Evolutionary conservation across 2,329 filamentous ascomycete genomes (phyloP).

Genomic region (Xylariaceae sp.): DNA sequence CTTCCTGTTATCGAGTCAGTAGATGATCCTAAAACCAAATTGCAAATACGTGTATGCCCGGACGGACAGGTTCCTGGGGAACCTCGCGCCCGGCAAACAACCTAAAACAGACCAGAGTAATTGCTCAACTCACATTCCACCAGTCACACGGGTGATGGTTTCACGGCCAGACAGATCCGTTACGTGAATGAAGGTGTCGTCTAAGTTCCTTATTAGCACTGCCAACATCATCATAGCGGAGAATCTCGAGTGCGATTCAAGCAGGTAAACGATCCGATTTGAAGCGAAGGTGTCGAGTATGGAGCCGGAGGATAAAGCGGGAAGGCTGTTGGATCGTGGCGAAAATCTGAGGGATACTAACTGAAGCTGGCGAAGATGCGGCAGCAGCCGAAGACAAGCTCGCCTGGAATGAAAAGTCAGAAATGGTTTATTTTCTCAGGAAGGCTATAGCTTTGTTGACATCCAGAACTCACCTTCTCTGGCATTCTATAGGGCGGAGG

Average conservation of each 20-base stretch:
- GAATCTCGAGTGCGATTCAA: background rate
- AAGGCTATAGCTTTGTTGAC: background rate
- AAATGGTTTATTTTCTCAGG: background rate
- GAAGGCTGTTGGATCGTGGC: background rate
- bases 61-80: background rate
- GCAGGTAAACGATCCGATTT: background rate
- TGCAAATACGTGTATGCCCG: background rate
- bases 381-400: conserved; percentile 96
- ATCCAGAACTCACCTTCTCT: conserved; percentile 71
- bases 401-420: conserved; percentile 54
- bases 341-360: conserved; percentile 10
- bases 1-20: conserved; percentile 54
- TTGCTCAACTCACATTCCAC: conserved; percentile 62
- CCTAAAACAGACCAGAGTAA: background rate
- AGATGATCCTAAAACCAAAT: background rate
- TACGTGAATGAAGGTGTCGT: conserved; percentile 95
- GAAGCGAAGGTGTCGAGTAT: background rate
- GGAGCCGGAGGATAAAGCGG: background rate
- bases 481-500: conserved; percentile 55
- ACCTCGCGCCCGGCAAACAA: background rate
- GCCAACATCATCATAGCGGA: background rate
- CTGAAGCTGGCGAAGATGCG: conserved; percentile 94
- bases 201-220: conserved; percentile 12
- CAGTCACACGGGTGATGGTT: conserved; percentile 99
- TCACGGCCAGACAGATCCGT: conserved; percentile 97